These are phyloP conservation scores for Geranomyces variabilis DNA, from an alignment of 192 early-diverging fungal species.

Conservation along the genomic window DNA sequence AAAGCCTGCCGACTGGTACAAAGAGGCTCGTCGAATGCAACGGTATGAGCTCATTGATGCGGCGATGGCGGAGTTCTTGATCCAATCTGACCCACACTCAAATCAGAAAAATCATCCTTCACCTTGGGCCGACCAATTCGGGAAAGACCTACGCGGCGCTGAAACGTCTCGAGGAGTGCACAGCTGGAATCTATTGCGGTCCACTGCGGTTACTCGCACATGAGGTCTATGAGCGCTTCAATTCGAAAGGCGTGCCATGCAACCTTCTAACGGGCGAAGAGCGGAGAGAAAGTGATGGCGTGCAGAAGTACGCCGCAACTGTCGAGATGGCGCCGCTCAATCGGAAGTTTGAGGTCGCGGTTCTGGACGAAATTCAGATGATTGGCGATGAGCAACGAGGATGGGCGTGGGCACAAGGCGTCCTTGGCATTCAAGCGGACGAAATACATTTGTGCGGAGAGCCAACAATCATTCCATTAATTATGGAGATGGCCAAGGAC, in stretches of 20 bases:
- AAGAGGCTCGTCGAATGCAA: conserved; percentile 71
- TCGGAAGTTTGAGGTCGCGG: conserved; percentile 73
- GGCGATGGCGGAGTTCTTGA: no score
- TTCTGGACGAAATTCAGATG: conserved; percentile 99
- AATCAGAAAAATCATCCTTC: conserved; percentile 79
- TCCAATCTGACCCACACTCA: neutral
- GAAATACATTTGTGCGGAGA: conserved; percentile 96
- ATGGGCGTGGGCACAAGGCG: conserved; percentile 94
- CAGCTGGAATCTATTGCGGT: conserved; percentile 81
- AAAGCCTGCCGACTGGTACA: conserved; percentile 81
- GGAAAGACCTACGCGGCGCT: conserved; percentile 94
- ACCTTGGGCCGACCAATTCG: conserved; percentile 97
- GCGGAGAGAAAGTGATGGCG: conserved; percentile 57
- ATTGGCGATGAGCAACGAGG: conserved; percentile 82
- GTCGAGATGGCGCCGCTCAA: conserved; percentile 81
- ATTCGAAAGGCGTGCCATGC: conserved; percentile 72
- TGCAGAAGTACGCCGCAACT: conserved; percentile 70
- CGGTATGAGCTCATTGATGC: conserved; percentile 50
- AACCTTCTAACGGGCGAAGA: conserved; percentile 94
- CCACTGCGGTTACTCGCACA: conserved; percentile 91
- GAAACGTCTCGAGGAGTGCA: conserved; percentile 63
- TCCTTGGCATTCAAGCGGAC: conserved; percentile 75
- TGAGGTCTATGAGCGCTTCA: conserved; percentile 89
- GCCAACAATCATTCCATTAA: conserved; percentile 77
- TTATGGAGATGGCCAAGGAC: conserved; percentile 70